phyloP scores from a whole-genome alignment of 2,329 filamentous ascomycete species.

The Trichophyton equinum region DNA sequence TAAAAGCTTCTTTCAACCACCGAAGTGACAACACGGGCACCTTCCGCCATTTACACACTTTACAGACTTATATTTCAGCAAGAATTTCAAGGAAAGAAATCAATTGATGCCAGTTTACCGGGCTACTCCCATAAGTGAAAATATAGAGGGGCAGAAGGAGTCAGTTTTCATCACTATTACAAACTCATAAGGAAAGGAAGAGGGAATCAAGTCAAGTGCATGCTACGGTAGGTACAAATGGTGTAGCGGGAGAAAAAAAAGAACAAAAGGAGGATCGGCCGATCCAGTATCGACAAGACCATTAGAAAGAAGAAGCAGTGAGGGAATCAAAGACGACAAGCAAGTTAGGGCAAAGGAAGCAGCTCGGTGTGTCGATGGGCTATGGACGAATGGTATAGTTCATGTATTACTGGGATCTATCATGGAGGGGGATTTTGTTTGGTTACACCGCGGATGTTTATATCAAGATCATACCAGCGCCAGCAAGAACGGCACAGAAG shows the following conservation, averaged over 20 bases:
- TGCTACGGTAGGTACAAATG: neutral
- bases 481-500: slow-evolving; percentile 32
- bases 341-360: neutral
- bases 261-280: neutral
- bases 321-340: neutral
- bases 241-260: neutral
- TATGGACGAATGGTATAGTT: neutral
- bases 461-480: slow-evolving; percentile 37
- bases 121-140: neutral
- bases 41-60: neutral
- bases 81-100: neutral
- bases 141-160: neutral
- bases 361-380: neutral
- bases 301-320: neutral
- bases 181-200: neutral
- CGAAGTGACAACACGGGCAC: neutral
- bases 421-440: neutral
- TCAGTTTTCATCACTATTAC: slow-evolving; percentile 1
- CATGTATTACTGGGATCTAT: neutral
- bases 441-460: slow-evolving; percentile 19
- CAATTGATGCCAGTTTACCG: neutral
- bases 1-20: neutral
- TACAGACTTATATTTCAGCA: neutral
- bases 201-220: neutral
- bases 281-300: neutral